Percentiles rank a stretch among this genome's conserved stretches.
These are phyloP conservation scores for Chondrostereum purpureum DNA, from an alignment of 1,284 basidiomycete genomes.

Conservation along the genomic window DNA sequence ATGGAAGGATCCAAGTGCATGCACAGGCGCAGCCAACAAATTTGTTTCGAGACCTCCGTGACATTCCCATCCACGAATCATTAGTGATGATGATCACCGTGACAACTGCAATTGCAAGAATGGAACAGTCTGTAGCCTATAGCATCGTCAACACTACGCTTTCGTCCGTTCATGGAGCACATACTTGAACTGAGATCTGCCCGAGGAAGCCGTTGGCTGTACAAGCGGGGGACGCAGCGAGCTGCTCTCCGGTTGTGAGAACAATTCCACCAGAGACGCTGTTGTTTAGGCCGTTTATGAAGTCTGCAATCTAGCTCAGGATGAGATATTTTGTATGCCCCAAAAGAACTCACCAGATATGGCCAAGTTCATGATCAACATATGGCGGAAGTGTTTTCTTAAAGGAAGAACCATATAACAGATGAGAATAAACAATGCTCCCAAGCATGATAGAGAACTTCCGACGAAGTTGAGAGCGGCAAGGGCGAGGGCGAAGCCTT, in stretches of 20 bases:
- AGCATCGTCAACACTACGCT: too few species aligned
- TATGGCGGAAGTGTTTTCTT: slow-evolving; percentile 3
- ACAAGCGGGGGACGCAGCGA: slow-evolving; percentile 1
- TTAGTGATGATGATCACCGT: slow-evolving; percentile 8
- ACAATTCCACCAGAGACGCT: slow-evolving; percentile 4
- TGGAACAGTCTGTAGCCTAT: slow-evolving; percentile 7
- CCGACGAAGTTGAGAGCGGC: slow-evolving; percentile 8
- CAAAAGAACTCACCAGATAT: slow-evolving; percentile 4
- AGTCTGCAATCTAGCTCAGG: slow-evolving; percentile 1
- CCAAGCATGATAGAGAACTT: slow-evolving; percentile 4
- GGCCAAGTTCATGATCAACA: slow-evolving; percentile 3
- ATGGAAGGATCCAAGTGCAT: slow-evolving; percentile 6
- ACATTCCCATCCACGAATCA: slow-evolving; percentile 1
- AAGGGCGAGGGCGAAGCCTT: slow-evolving; percentile 6
- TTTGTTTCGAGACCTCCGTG: slow-evolving; percentile 1
- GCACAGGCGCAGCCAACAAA: slow-evolving; percentile 1
- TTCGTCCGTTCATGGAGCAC: too few species aligned
- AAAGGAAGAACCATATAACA: slow-evolving; percentile 7
- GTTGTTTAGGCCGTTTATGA: slow-evolving; percentile 6
- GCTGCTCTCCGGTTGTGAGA: background rate
- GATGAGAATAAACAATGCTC: slow-evolving; percentile 6
- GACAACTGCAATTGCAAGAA: slow-evolving; percentile 7
- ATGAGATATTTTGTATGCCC: too few species aligned
- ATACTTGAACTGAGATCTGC: slow-evolving; percentile 5
- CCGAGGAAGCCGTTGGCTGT: slow-evolving; percentile 5